Percentiles rank a stretch among this genome's conserved stretches.
These are phyloP conservation scores for Cadophora sp. DNA, from an alignment of 2,329 filamentous ascomycete genomes.

Conservation along the genomic window DNA sequence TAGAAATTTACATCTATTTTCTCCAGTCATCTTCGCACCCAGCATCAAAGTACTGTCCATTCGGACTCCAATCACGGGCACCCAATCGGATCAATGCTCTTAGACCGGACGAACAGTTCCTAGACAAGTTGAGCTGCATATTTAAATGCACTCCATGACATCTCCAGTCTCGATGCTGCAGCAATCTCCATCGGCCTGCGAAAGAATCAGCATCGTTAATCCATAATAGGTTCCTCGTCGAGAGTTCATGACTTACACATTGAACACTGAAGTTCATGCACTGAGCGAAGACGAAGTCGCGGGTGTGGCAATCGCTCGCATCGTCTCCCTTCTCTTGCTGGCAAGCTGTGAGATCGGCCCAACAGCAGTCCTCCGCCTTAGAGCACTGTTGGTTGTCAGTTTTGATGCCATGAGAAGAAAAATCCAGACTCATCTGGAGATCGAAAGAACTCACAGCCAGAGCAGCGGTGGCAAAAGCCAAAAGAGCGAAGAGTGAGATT, in stretches of 20 bases:
- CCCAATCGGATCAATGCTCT: too few relatives aligned
- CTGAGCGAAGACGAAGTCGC: constrained; percentile 12
- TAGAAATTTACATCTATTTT: background rate
- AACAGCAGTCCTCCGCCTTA: background rate
- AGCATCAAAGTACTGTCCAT: background rate
- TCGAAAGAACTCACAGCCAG: background rate
- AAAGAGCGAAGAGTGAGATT: constrained; percentile 5
- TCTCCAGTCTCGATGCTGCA: constrained; percentile 11
- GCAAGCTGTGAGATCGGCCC: constrained; percentile 10
- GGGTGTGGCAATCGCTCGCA: background rate
- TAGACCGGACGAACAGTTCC: background rate
- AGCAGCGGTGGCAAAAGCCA: constrained; percentile 6
- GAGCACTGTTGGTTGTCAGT: background rate
- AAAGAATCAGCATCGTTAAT: constrained; percentile 1
- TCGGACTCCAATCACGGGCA: background rate
- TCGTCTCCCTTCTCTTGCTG: constrained; percentile 6
- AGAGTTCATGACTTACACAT: background rate
- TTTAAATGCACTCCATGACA: background rate
- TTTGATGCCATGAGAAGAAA: background rate
- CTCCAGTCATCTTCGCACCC: background rate
- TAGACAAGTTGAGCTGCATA: background rate
- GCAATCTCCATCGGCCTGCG: constrained; percentile 5
- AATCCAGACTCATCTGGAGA: background rate
- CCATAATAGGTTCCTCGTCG: background rate
- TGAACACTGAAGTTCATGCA: constrained; percentile 6